Evolutionary conservation across 2,329 filamentous ascomycete genomes (phyloP).

Genomic region (Hysterium pulicare): DNA sequence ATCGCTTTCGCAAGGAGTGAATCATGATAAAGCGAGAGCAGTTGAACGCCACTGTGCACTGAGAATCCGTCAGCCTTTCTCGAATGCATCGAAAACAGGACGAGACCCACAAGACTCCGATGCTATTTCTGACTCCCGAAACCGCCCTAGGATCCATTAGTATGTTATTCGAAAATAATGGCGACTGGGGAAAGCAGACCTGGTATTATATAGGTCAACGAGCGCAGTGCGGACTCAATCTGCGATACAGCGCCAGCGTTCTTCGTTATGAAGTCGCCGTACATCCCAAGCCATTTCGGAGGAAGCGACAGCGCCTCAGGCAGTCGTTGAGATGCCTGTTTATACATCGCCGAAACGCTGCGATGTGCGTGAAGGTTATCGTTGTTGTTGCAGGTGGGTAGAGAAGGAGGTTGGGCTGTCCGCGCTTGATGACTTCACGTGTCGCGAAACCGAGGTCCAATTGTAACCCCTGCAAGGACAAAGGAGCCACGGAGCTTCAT

Average conservation of each 20-base stretch:
- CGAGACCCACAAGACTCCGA: conserved; percentile 70
- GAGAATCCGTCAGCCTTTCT: conserved; percentile 17
- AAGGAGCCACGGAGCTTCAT: too few species aligned
- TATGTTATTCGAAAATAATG: neutral
- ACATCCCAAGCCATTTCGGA: conserved; percentile 66
- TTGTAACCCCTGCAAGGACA: too few species aligned
- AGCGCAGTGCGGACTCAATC: conserved; percentile 89
- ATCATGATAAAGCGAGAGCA: conserved; percentile 92
- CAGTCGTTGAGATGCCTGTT: conserved; percentile 38
- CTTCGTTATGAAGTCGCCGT: conserved; percentile 89
- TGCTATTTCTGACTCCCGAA: conserved; percentile 88
- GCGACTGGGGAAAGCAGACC: conserved; percentile 46
- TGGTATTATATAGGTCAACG: conserved; percentile 92
- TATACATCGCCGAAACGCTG: conserved; percentile 32
- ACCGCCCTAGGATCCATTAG: conserved; percentile 58
- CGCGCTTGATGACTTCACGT: conserved; percentile 4
- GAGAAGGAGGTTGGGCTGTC: conserved; percentile 20
- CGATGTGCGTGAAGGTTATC: conserved; percentile 12
- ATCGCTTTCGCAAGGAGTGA: conserved; percentile 69
- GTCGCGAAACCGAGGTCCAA: conserved; percentile 1
- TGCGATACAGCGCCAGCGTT: conserved; percentile 92
- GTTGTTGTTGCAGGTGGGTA: conserved; percentile 15
- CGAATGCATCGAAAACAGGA: conserved; percentile 6
- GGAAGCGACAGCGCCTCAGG: conserved; percentile 55
- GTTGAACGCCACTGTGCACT: conserved; percentile 82